These are phyloP conservation scores for Syzygium aqueum DNA, from an alignment of 345 rosid species.

Conservation along the genomic window DNA sequence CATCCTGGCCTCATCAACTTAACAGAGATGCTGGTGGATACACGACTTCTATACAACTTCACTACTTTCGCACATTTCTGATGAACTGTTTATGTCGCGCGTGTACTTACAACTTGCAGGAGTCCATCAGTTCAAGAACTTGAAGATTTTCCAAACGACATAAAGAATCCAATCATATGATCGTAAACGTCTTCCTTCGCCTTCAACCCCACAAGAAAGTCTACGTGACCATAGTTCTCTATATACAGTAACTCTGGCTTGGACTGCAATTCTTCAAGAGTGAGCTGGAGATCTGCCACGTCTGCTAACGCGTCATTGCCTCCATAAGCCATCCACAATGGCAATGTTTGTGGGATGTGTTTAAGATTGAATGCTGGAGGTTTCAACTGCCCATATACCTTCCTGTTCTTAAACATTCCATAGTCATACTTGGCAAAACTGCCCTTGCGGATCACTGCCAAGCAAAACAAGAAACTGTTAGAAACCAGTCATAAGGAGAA, in stretches of 20 bases:
- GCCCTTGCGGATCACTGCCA: conserved; percentile 87
- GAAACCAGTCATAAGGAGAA: background rate
- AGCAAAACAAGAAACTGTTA: background rate
- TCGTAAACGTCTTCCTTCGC: conserved; percentile 58
- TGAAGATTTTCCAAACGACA: conserved; percentile 27
- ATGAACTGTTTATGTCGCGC: background rate
- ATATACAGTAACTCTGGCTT: conserved; percentile 62
- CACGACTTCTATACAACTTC: background rate
- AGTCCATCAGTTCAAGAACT: conserved; percentile 19
- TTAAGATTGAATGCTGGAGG: conserved; percentile 69
- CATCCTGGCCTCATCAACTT: background rate
- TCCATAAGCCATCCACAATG: conserved; percentile 88
- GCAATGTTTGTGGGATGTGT: conserved; percentile 55
- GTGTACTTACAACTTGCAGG: background rate
- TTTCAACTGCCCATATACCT: conserved; percentile 36
- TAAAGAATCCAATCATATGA: conserved; percentile 57
- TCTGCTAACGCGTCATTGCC: conserved; percentile 76
- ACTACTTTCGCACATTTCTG: background rate
- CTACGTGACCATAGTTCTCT: conserved; percentile 69
- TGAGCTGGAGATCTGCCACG: conserved; percentile 48
- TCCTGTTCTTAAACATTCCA: conserved; percentile 56
- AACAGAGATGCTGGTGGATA: background rate
- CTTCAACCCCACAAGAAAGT: conserved; percentile 42
- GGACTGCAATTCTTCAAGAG: conserved; percentile 41
- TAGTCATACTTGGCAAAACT: conserved; percentile 69